Evolutionary conservation across 495 filamentous ascomycete species (phyloP), one percentile per base, ranked within the genome.

Genomic region (Penicillium cosmopolitanum): DNA sequence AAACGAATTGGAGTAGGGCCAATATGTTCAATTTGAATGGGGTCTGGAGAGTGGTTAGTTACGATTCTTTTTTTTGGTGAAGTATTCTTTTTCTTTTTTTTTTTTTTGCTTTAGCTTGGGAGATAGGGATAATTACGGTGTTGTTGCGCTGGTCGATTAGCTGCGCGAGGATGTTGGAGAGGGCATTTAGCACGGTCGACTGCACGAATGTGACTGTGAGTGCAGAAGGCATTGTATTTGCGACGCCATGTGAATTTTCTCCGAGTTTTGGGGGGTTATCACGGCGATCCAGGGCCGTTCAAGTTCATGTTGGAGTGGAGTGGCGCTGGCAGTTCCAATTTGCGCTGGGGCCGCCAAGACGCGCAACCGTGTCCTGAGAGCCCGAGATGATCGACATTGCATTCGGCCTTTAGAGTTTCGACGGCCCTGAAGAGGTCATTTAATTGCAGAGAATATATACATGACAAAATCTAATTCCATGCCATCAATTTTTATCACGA

Each of bases 141-240:
- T 77, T 71, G 57, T 84, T 82, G 66, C 90, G 89, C 34, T 89
- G 82, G 40, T 87, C 83, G 57, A 97, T 85, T 42, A 78, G 71
- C 69, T 97, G 93, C 3, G 93, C 95, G 25, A 96, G 70, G 60
- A 97, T 60, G 64, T 96, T 96, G 58, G 92, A 93, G 5, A 89
- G 77, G 58, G 84, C 84, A 44, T 84, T 87, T 6, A 98, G 81
- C 50, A 91, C 57, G 15, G 84, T 84, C 13, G 89, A 82, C 70
- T 94, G 89, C 21, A 93, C 69, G 5, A 91, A 88, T 12, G 88
- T 87, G 28, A 66, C 78, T 21, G 87, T 76, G 44, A 94, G 77
- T 0, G 88, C 81, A 9, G 88, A 78, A 44, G 66, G 63, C 68
- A 71, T 72, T 15, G 21, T 63, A 50, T 34, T 36, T 4, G 56